Base-by-base conservation (phyloP, 2,329 filamentous ascomycete species). In the Calonectria pseudoturangicola region DNA sequence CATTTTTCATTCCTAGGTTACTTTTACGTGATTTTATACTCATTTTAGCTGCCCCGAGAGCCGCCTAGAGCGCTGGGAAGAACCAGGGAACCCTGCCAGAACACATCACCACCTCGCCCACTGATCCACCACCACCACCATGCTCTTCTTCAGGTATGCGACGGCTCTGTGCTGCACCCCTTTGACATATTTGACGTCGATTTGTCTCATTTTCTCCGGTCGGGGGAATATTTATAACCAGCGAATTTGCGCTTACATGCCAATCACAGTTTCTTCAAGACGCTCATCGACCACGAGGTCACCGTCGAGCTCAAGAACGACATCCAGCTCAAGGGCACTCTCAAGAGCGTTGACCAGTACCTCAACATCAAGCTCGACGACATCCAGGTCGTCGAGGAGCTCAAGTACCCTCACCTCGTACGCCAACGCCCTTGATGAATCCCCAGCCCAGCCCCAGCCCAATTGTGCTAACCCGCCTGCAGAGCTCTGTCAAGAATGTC, bases 281-380 rank as follows among this genome's bases (percentile, higher is more conserved):
- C 96, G 67, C 94, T 98, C 81, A 97, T 98, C 84, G 97, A 98
- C 88, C 94, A 97, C 79, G 93, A 97, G 88, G 96, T 99, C 82
- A 98, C 96, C 58, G 95, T 99, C 83, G 97, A 99, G 88, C 94
- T 99, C 84, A 99, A 99, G 88, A 99, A 99, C 85, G 97, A 99
- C 87, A 98, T 99, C 80, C 95, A 96, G 83, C 97, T 99, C 84
- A 94, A 95, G 80, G 97, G 97, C 77, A 97, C 93, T 43, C 90
- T 99, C 78, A 99, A 98, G 89, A 97, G 94, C 82, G 96, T 99
- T 78, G 97, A 99, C 84, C 97, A 98, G 88, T 99, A 98, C 86
- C 92, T 99, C 82, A 99, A 99, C 87, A 98, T 99, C 87, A 98
- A 98, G 89, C 92, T 99, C 64, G 97, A 99, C 82, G 95, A 98